Evolutionary conservation across 2,329 filamentous ascomycete genomes (phyloP).

Genomic region (Mariannaea elegans): DNA sequence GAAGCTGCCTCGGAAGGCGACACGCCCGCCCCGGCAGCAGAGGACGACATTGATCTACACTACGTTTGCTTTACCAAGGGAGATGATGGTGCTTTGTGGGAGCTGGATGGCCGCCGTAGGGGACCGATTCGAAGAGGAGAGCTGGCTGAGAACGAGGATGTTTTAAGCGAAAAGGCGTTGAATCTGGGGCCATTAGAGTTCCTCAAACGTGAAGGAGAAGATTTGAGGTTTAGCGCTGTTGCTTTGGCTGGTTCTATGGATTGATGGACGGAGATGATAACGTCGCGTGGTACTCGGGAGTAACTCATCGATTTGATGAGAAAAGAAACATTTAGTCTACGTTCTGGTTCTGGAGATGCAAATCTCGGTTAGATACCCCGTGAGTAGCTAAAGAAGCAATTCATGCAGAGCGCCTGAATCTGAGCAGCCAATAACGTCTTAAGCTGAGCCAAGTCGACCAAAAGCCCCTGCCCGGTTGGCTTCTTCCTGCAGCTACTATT

Average conservation of each 20-base stretch:
- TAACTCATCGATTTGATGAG: not conserved
- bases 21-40: slow-evolving; percentile 78
- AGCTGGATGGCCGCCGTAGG: slow-evolving; percentile 67
- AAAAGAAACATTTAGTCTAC: not conserved
- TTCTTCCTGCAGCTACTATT: too few species aligned
- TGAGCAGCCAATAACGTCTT: too few species aligned
- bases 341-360: too few species aligned
- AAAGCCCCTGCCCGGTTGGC: too few species aligned
- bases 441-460: too few species aligned
- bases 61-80: slow-evolving; percentile 94
- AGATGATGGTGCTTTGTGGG: slow-evolving; percentile 69
- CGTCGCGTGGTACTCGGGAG: too few species aligned
- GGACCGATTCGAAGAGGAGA: slow-evolving; percentile 65
- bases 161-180: slow-evolving; percentile 78
- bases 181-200: slow-evolving; percentile 71
- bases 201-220: slow-evolving; percentile 62
- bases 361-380: too few species aligned
- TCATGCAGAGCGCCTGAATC: too few species aligned
- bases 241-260: slow-evolving; percentile 62
- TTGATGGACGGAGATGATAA: slow-evolving; percentile 35
- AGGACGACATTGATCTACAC: slow-evolving; percentile 89
- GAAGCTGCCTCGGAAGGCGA: slow-evolving; percentile 81
- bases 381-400: too few species aligned
- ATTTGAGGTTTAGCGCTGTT: slow-evolving; percentile 68
- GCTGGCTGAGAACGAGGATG: slow-evolving; percentile 70